Percentiles rank a stretch among this genome's conserved stretches.
Conservation (phyloP, 139 green algal genomes). For the Astrephomene gubernaculifera region DNA sequence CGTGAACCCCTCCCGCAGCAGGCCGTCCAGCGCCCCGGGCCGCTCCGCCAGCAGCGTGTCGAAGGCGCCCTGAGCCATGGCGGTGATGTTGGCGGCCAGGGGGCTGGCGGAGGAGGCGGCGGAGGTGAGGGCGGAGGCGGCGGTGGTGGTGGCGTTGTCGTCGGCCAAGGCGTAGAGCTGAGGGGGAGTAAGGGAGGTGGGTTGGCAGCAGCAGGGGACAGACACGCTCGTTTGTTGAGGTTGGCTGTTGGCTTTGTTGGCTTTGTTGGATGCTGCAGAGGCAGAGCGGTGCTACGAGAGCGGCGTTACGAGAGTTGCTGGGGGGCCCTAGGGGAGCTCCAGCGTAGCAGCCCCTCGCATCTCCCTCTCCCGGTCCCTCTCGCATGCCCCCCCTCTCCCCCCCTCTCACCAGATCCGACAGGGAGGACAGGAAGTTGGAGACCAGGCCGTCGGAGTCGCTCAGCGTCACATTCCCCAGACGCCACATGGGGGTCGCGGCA, state of each 20-base stretch:
- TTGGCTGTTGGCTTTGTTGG: neutral
- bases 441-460: constrained; percentile 13
- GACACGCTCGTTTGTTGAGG: neutral
- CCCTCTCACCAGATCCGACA: constrained; percentile 14
- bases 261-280: neutral
- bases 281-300: neutral
- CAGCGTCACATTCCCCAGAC: constrained; percentile 23
- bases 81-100: neutral
- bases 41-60: neutral
- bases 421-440: constrained; percentile 16
- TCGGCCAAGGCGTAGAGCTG: constrained; percentile 6
- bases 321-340: neutral
- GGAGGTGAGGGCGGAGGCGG: neutral
- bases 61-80: constrained; percentile 34
- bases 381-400: neutral
- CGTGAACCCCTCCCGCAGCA: neutral
- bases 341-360: neutral
- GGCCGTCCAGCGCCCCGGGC: no score
- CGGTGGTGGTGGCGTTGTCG: neutral
- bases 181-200: neutral
- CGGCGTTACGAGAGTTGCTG: neutral
- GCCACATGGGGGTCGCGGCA: neutral
- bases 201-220: neutral
- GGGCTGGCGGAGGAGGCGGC: neutral
- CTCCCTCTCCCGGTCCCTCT: neutral